Evolutionary conservation across 2,329 filamentous ascomycete species (phyloP).

Genomic region (Lachnellula arida): DNA sequence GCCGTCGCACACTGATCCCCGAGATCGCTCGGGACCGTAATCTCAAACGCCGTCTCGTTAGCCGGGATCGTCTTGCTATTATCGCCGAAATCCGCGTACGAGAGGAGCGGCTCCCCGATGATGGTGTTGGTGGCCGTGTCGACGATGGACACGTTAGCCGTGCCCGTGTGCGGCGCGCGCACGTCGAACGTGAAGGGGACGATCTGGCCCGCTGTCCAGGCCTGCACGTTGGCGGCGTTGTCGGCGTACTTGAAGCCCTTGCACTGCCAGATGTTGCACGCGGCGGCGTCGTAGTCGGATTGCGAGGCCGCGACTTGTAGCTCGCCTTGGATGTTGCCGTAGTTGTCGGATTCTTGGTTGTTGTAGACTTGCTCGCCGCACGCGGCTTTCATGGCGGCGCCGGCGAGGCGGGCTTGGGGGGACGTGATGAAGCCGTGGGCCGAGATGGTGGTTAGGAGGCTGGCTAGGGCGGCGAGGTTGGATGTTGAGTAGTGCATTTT

Average conservation of each 20-base stretch:
- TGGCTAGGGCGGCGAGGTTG: slow-evolving; percentile 18
- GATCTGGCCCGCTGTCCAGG: slow-evolving; percentile 40
- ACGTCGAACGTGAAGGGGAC: slow-evolving; percentile 40
- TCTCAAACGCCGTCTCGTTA: slow-evolving; percentile 45
- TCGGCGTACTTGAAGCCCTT: slow-evolving; percentile 43
- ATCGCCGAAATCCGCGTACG: slow-evolving; percentile 47
- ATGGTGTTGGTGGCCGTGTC: slow-evolving; percentile 44
- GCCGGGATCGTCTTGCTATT: slow-evolving; percentile 37
- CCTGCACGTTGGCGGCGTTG: slow-evolving; percentile 41
- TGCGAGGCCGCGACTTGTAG: slow-evolving; percentile 36
- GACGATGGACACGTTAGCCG: slow-evolving; percentile 51
- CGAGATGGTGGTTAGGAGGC: slow-evolving; percentile 37
- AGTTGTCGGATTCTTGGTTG: slow-evolving; percentile 26
- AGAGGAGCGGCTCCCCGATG: slow-evolving; percentile 43
- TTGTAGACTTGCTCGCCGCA: slow-evolving; percentile 42
- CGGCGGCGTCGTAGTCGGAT: slow-evolving; percentile 18
- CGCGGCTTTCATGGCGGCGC: slow-evolving; percentile 39
- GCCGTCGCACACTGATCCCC: slow-evolving; percentile 28
- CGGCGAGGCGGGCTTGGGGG: slow-evolving; percentile 39
- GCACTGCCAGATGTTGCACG: slow-evolving; percentile 44
- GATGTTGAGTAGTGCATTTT: slow-evolving; percentile 26
- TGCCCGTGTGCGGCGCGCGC: slow-evolving; percentile 47
- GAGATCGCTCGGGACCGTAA: slow-evolving; percentile 47
- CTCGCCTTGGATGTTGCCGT: slow-evolving; percentile 33
- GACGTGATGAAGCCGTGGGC: slow-evolving; percentile 45